Percentiles rank a stretch among this genome's conserved stretches.
Evolutionary conservation across 192 early-diverging fungal genomes (phyloP).

Genomic region (Gamsiella multidivaricata): DNA sequence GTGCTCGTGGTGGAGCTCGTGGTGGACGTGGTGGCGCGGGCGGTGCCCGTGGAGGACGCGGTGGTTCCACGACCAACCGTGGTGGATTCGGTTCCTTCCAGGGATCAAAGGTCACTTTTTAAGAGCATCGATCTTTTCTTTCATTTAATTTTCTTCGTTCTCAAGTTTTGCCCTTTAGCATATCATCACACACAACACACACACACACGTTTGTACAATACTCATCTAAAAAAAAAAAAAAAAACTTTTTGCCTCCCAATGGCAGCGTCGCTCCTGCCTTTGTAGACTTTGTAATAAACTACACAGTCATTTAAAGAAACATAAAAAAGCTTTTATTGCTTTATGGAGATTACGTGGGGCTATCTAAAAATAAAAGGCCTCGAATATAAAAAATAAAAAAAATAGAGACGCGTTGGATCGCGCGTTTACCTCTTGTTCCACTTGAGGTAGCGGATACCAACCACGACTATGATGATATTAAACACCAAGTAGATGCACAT

Average conservation of each 20-base stretch:
- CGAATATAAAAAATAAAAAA: too few species aligned
- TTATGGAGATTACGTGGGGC: too few species aligned
- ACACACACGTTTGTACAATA: neutral
- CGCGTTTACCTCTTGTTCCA: conserved; percentile 39
- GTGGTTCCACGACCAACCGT: conserved; percentile 61
- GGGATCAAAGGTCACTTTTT: conserved; percentile 52
- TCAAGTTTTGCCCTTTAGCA: neutral
- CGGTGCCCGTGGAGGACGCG: conserved; percentile 58
- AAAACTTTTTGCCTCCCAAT: too few species aligned
- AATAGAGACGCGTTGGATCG: neutral
- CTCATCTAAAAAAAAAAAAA: too few species aligned
- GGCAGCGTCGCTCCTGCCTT: too few species aligned
- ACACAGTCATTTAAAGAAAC: too few species aligned
- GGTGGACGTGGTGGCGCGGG: conserved; percentile 68
- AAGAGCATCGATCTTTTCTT: conserved; percentile 4
- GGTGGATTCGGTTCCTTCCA: conserved; percentile 64
- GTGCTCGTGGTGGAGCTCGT: conserved; percentile 62
- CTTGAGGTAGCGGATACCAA: conserved; percentile 55
- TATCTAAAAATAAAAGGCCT: too few species aligned
- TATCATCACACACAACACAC: neutral
- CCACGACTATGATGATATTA: conserved; percentile 59
- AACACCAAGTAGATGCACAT: conserved; percentile 68
- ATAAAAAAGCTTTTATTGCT: too few species aligned
- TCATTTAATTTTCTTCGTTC: neutral
- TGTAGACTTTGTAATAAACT: too few species aligned